Conservation (phyloP, 805 yeast species). For the Monosporozyma aerobia region DNA sequence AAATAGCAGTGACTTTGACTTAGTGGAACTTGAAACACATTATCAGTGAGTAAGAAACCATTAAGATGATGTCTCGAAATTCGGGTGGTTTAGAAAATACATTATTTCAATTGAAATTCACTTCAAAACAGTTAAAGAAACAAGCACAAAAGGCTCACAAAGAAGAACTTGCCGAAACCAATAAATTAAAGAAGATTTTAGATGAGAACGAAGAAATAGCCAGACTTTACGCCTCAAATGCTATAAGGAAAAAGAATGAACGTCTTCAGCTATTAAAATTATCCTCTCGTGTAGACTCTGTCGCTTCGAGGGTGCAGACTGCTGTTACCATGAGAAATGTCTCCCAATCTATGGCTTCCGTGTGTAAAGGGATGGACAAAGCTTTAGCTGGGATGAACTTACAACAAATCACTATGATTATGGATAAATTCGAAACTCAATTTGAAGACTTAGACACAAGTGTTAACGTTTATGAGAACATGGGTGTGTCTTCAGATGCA, state of each 20-base stretch:
- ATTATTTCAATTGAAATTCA: conserved; percentile 45
- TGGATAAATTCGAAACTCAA: conserved; percentile 95
- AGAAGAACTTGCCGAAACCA: conserved; percentile 80
- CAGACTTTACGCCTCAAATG: conserved; percentile 87
- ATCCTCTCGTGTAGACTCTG: conserved; percentile 89
- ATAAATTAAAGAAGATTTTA: conserved; percentile 64
- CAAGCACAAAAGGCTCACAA: conserved; percentile 88
- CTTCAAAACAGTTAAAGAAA: conserved; percentile 84
- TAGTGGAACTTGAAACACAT: background rate
- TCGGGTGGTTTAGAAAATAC: conserved; percentile 29
- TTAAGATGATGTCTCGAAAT: conserved; percentile 24
- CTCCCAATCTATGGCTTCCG: conserved; percentile 87
- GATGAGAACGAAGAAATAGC: conserved; percentile 68
- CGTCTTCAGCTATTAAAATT: conserved; percentile 69
- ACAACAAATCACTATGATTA: conserved; percentile 83
- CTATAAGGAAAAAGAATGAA: conserved; percentile 85
- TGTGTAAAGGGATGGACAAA: conserved; percentile 90
- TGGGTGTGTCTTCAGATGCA: conserved; percentile 83
- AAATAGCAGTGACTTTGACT: background rate
- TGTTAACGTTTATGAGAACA: conserved; percentile 84
- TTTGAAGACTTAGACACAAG: conserved; percentile 94
- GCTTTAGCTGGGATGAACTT: conserved; percentile 94
- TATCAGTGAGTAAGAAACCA: background rate
- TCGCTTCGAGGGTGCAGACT: conserved; percentile 90
- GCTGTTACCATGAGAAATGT: conserved; percentile 97